Conservation (phyloP, 345 rosid species). For the Lagerstroemia speciosa region DNA sequence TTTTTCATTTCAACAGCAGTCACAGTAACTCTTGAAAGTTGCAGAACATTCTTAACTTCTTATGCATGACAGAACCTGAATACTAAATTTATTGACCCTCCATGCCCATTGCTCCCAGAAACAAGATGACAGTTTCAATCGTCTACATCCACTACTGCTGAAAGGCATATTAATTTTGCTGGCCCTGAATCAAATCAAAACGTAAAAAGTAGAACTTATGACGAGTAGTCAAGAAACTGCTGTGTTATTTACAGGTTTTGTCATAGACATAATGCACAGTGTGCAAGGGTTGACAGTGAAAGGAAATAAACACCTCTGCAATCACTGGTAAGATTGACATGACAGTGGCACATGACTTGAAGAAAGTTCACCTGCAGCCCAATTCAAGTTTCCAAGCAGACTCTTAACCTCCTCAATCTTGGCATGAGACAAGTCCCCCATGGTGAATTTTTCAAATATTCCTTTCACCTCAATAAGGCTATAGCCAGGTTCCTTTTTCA, state of each 20-base stretch:
- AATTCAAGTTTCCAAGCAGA: conserved; percentile 23
- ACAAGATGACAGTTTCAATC: too few relatives aligned
- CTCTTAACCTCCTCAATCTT: conserved; percentile 31
- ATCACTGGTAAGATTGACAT: not conserved
- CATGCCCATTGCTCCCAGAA: too few relatives aligned
- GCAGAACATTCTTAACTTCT: too few relatives aligned
- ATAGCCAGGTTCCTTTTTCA: conserved; percentile 51
- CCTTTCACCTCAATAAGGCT: conserved; percentile 48
- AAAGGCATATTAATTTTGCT: too few relatives aligned
- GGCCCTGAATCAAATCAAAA: not conserved
- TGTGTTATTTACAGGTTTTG: not conserved
- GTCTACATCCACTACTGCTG: too few relatives aligned
- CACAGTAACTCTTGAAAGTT: too few relatives aligned
- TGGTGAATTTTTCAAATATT: conserved; percentile 31
- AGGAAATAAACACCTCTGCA: not conserved
- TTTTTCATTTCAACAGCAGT: too few relatives aligned
- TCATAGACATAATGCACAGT: not conserved
- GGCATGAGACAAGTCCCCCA: conserved; percentile 38
- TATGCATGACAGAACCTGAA: too few relatives aligned
- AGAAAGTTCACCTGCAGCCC: conserved; percentile 19
- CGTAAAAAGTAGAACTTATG: not conserved
- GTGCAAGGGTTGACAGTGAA: not conserved
- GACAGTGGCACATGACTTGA: not conserved
- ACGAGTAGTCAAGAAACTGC: not conserved
- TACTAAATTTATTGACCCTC: too few relatives aligned